Evolutionary conservation across 352 stramenopile genomes (phyloP), one percentile per base, ranked within the genome.

Genomic region (Globisporangium paddicum): DNA sequence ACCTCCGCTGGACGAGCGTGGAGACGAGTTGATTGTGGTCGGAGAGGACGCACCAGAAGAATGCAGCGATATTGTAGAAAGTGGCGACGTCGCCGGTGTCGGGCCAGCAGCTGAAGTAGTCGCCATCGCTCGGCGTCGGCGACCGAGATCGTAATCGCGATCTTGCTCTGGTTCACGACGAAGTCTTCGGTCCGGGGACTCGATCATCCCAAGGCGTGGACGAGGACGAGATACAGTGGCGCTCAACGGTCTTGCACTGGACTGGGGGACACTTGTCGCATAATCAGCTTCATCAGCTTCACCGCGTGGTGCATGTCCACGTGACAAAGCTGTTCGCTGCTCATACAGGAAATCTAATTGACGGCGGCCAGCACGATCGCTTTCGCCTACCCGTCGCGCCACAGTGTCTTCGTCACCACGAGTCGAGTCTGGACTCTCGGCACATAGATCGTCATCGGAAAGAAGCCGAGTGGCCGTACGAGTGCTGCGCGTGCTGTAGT

Each of bases 391-490:
- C 51, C 16, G 41, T 41, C 14, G 50, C 44, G 9, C 34, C 44
- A 25, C 41, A 30, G 11, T 32, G 37, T 48, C 28, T 21, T 46
- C 25, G 16, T 58, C 41, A 26, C 44, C 55, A 7, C 30, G 38
- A 2, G 68, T 66, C 14, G 79, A 86, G 11, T 56, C 62, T 0
- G 75, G 79, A 35, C 79, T 89, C 67, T 87, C 79, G 18, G 66
- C 65, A 44, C 77, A 87, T 38, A 84, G 75, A 41, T 85, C 74
- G 37, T 86, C 46, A 23, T 53, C 76, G 3, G 63, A 67, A 2
- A 60, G 34, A 25, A 63, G 16, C 28, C 13, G 25, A 47, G 63
- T 25, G n/a, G 32, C 26, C 13, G 38, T 25, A 14, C n/a, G 53
- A 2, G 48, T 42, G 18, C 26, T 40, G n/a, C 38, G 53, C 34